Percentiles rank a stretch among this genome's conserved stretches.
Evolutionary conservation across 148 eudicot species (phyloP).

Genomic region (Arbutus unedo): DNA sequence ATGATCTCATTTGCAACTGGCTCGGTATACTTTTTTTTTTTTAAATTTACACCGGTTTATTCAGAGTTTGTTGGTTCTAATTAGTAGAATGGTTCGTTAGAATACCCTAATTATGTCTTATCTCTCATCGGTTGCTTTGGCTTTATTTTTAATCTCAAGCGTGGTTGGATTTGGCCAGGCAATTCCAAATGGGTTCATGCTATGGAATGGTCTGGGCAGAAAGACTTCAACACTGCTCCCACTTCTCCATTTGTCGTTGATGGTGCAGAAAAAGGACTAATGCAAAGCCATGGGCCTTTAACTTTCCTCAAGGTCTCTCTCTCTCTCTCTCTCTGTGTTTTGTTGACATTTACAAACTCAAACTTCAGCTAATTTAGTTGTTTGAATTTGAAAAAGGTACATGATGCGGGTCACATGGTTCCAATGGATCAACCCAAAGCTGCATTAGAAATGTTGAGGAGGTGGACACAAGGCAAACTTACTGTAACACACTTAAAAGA

Average conservation of each 20-base stretch:
- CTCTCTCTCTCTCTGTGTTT: slow-evolving; percentile 12
- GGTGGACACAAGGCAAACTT: slow-evolving; percentile 63
- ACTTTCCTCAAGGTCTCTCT: slow-evolving; percentile 60
- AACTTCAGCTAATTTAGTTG: not conserved
- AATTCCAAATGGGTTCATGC: slow-evolving; percentile 77
- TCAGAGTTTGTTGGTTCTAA: not conserved
- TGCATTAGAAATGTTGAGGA: slow-evolving; percentile 68
- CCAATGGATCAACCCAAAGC: slow-evolving; percentile 93
- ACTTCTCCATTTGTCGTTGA: slow-evolving; percentile 51
- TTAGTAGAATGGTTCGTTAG: too few relatives aligned
- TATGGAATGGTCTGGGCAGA: slow-evolving; percentile 81
- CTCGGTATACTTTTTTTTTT: slow-evolving; percentile 49
- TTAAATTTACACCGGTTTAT: not conserved
- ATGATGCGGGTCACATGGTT: slow-evolving; percentile 79
- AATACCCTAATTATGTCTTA: not conserved
- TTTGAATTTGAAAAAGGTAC: slow-evolving; percentile 38
- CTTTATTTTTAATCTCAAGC: not conserved
- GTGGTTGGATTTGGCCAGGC: slow-evolving; percentile 39
- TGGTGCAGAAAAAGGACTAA: slow-evolving; percentile 52
- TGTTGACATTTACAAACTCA: not conserved
- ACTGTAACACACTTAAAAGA: slow-evolving; percentile 19
- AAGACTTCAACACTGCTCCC: slow-evolving; percentile 44
- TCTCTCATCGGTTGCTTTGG: not conserved
- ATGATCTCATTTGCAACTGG: slow-evolving; percentile 96
- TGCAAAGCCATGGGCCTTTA: slow-evolving; percentile 60